These are phyloP conservation scores for Adansonia digitata DNA, from an alignment of 345 rosid species.

Conservation along the genomic window DNA sequence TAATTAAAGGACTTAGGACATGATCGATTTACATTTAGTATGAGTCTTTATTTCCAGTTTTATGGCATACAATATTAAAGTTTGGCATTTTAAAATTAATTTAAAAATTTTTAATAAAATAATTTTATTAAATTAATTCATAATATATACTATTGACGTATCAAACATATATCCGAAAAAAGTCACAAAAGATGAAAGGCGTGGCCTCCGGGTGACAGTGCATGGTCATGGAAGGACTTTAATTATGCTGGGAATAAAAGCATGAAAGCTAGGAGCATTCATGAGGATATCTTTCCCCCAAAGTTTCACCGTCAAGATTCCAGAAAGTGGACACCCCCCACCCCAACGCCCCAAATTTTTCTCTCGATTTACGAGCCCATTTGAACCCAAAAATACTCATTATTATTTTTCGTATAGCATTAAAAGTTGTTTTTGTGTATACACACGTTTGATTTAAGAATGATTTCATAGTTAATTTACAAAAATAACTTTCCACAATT, in stretches of 20 bases:
- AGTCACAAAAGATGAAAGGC: no score
- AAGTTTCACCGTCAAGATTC: conserved; percentile 31
- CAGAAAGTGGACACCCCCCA: not conserved
- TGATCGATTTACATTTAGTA: no score
- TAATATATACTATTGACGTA: no score
- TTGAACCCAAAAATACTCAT: not conserved
- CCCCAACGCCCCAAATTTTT: not conserved
- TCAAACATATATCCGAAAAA: no score
- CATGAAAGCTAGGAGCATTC: conserved; percentile 15
- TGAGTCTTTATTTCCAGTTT: not conserved
- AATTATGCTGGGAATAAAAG: conserved; percentile 25
- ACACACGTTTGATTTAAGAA: not conserved
- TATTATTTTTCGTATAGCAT: not conserved
- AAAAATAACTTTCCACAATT: not conserved
- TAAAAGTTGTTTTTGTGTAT: not conserved
- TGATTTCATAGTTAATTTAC: not conserved
- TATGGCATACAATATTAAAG: not conserved
- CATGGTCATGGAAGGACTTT: conserved; percentile 43
- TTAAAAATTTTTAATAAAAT: no score
- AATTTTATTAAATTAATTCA: no score
- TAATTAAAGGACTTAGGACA: not conserved
- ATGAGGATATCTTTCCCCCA: conserved; percentile 37
- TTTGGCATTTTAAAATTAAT: not conserved
- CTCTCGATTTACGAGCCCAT: not conserved
- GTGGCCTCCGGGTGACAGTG: conserved; percentile 38